Base-by-base conservation (phyloP, 2,329 filamentous ascomycete genomes). In the Magnaporthiopsis rhizophila region DNA sequence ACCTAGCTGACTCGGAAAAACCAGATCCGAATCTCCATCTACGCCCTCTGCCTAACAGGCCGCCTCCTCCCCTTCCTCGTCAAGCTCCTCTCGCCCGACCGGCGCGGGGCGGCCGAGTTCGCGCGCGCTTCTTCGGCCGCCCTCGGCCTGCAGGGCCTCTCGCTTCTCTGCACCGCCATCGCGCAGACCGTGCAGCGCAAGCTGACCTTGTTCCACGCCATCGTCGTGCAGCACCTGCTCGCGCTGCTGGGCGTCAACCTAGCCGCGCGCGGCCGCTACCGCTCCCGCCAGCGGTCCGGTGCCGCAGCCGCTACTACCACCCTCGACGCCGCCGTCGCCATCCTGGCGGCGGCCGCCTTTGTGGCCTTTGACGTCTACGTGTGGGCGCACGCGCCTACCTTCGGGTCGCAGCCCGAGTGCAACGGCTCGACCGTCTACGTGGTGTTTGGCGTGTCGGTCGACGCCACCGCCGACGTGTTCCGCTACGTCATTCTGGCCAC, bases 91-190 rank as follows among this genome's bases (percentile, higher is more conserved):
- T 50, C 59, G n/a, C 45, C 18, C 6, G 58, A 77, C 66, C 74
- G 74, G 65, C 74, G 73, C 4, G 69, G 70, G 18, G 71, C 73
- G 13, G 38, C 57, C 57, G 65, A 66, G 26, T 66, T 66, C 50
- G 62, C n/a, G 34, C 63, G 64, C 32, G 38, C 59, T 53, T n/a
- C 66, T 12, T 57, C 61, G 11, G 59, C 65, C n/a, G 66, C 66
- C 9, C 58, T 67, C 24, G 56, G 60, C 18, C 57, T 67, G 9
- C 66, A 67, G 59, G 66, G 66, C n/a, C 65, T 67, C 12, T 61
- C 66, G n/a, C 66, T 67, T 28, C 61, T 67, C 11, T 64, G 63
- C 63, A 67, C 66, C 6, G 65, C 66, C 58, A 63, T 67, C 12
- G 65, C 60, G 26, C 63, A 67, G 62, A 65, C 66, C 21, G 18